Conservation (phyloP, 73 alveolate genomes). For the Tetrahymena thermophila region DNA sequence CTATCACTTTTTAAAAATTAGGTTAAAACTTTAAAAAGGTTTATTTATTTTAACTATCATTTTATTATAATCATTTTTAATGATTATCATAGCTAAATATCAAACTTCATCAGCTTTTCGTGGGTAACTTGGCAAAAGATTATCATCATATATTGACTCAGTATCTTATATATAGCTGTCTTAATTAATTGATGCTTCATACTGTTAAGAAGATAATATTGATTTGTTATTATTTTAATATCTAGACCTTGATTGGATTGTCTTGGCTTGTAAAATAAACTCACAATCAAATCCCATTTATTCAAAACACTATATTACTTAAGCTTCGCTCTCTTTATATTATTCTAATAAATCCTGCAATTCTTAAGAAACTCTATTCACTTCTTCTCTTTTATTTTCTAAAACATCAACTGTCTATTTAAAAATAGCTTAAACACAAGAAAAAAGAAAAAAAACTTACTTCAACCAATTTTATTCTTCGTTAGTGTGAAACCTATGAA, state of each 20-base stretch:
- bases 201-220: neutral
- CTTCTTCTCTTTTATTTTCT: neutral
- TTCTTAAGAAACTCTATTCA: neutral
- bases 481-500: neutral
- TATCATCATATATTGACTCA: neutral
- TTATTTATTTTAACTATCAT: neutral
- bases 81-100: too few relatives aligned
- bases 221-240: neutral
- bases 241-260: neutral
- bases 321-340: neutral
- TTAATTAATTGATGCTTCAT: neutral
- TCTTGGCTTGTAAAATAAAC: neutral
- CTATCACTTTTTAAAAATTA: too few relatives aligned
- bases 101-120: neutral
- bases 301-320: neutral
- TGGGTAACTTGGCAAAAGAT: neutral
- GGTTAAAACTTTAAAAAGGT: too few relatives aligned
- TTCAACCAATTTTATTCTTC: neutral
- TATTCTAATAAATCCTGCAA: neutral
- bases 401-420: neutral
- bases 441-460: neutral
- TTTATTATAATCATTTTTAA: too few relatives aligned
- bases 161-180: neutral
- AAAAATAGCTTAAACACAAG: neutral
- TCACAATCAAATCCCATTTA: neutral